Evolutionary conservation across 495 filamentous ascomycete genomes (phyloP), one percentile per base, ranked within the genome.

Genomic region (Xylaria telfairii): DNA sequence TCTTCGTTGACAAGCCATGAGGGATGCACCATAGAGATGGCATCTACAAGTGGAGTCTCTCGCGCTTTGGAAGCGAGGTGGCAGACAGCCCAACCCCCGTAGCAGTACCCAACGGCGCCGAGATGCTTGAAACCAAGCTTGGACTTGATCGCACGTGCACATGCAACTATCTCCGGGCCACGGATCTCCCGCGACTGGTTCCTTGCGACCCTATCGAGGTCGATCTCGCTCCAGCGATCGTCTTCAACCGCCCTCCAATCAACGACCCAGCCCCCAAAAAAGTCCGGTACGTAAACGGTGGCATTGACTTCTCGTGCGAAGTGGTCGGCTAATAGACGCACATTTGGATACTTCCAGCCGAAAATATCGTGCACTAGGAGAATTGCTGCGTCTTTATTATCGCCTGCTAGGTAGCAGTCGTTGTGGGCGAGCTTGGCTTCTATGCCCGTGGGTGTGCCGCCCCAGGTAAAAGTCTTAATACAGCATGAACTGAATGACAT

Each of bases 51-150:
- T 9, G 76, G 79, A 24, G 76, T 74, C 1, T 69, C 76, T 47
- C 77, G 72, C 74, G 77, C 77, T 53, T 72, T 70, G 0, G 79
- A 68, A 0, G 78, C 77, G 4, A 90, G 78, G 47, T 83, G 78
- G 73, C 86, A 85, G 37, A 82, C 80, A 0, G 83, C 87, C 87
- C 87, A 90, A 1, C 86, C 88, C 49, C 88, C 88, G 59, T 81
- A 90, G 79, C 89, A 91, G 72, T 83, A 90, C 1, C 89, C 88
- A 15, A 90, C 75, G 0, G 87, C 88, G 10, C 81, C 88, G 56
- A 89, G 70, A 47, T 77, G 80, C 37, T 75, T 76, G 72, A 83
- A 80, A 21, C 56, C 30, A n/a, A 37, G 32, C 26, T 80, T 54
- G 3, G 41, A 21, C 5, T 82, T 80, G 34, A 90, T 77, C 0